phyloP scores from a whole-genome alignment of 2,329 filamentous ascomycete species.

The Plenodomus biglobosus region DNA sequence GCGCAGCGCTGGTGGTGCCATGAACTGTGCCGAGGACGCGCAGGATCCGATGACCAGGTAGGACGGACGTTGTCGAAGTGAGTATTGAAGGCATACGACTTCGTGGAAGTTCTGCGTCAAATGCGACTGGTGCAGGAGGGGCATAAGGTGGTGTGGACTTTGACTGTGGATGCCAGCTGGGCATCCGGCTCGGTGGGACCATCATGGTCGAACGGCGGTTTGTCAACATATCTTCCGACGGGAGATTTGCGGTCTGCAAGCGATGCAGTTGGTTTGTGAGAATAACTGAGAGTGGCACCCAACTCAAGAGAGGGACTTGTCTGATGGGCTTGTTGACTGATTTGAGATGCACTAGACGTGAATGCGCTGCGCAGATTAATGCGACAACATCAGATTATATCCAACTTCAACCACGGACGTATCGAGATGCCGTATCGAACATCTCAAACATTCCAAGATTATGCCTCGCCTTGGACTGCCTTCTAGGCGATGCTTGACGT shows the following conservation, averaged over 20 bases:
- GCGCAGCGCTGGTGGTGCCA: constrained; percentile 35
- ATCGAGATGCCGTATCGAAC: neutral
- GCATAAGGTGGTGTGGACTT: constrained; percentile 16
- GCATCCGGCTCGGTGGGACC: constrained; percentile 27
- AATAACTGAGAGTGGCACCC: too few relatives aligned
- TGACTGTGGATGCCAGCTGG: constrained; percentile 29
- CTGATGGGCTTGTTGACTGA: neutral
- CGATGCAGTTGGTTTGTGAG: neutral
- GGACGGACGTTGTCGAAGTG: constrained; percentile 28
- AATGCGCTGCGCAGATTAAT: neutral
- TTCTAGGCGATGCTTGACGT: constrained; percentile 18
- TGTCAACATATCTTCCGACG: constrained; percentile 30
- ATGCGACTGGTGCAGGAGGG: constrained; percentile 8
- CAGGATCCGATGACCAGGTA: constrained; percentile 32
- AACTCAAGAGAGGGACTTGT: neutral
- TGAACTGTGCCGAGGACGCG: constrained; percentile 36
- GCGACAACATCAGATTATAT: neutral
- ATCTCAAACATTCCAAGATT: constrained; percentile 25
- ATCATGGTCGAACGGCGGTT: constrained; percentile 43
- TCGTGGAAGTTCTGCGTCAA: constrained; percentile 28
- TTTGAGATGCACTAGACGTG: neutral
- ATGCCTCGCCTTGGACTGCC: constrained; percentile 21
- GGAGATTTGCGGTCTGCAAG: neutral
- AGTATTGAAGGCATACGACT: constrained; percentile 33
- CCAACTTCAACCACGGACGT: neutral